Conservation (phyloP, 345 rosid genomes). For the Dimocarpus longan region DNA sequence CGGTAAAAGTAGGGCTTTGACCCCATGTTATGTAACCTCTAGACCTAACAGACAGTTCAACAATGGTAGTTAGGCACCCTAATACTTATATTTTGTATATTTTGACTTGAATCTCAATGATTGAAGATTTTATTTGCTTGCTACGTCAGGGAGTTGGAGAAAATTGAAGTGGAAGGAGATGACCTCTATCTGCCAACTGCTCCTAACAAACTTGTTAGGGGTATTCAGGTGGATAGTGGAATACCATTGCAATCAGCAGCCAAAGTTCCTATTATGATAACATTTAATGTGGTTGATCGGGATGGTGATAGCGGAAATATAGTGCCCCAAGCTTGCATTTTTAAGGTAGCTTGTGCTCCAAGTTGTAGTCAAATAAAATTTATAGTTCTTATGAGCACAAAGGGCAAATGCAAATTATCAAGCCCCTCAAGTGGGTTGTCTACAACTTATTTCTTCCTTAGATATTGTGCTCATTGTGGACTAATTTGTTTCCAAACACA, state of each 20-base stretch:
- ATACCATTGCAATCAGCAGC: conserved; percentile 99
- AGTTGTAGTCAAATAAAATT: not conserved
- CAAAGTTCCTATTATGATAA: conserved; percentile 95
- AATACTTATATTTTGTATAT: not conserved
- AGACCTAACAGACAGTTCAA: not conserved
- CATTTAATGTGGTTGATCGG: conserved; percentile 89
- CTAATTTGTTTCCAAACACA: not conserved
- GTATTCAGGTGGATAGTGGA: conserved; percentile 90
- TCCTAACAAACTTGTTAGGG: conserved; percentile 85
- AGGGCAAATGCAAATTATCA: not conserved
- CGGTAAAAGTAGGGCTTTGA: not conserved
- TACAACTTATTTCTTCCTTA: not conserved
- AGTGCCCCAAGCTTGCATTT: conserved; percentile 94
- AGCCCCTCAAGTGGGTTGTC: not conserved
- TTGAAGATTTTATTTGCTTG: conserved; percentile 24
- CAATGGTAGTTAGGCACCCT: not conserved
- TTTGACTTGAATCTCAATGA: not conserved
- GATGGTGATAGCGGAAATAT: conserved; percentile 63
- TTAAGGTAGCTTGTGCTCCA: conserved; percentile 57
- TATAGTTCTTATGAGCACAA: not conserved
- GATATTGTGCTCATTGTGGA: not conserved
- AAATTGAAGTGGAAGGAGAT: conserved; percentile 83
- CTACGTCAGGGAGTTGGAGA: conserved; percentile 78
- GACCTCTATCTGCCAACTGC: conserved; percentile 98
- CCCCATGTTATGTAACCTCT: not conserved